phyloP scores from a whole-genome alignment of 2,329 filamentous ascomycete genomes.

The Scleromitrula shiraiana region DNA sequence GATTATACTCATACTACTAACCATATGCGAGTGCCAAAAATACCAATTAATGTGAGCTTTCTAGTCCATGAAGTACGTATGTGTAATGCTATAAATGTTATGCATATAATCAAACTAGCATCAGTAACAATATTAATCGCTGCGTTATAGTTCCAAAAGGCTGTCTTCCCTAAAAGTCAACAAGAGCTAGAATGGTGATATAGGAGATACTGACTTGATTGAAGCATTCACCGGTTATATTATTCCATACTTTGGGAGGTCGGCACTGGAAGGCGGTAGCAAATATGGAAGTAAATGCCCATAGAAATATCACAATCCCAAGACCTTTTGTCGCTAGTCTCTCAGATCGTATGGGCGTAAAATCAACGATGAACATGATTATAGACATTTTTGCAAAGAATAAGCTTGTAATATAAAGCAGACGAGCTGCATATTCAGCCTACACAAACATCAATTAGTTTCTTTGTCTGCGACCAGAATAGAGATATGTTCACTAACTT shows the following conservation, averaged over 20 bases:
- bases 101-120: neutral
- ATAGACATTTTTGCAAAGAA: slow-evolving; percentile 5
- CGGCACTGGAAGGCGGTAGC: slow-evolving; percentile 3
- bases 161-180: neutral
- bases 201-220: neutral
- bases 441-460: neutral
- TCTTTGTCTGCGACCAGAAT: neutral
- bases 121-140: slow-evolving; percentile 8
- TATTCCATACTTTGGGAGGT: slow-evolving; percentile 1
- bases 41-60: neutral
- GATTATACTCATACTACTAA: neutral
- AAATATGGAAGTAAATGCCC: slow-evolving; percentile 2
- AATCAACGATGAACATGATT: neutral
- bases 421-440: slow-evolving; percentile 1
- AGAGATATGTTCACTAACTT: slow-evolving; percentile 5
- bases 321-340: neutral
- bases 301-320: slow-evolving; percentile 1
- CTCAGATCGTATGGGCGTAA: neutral
- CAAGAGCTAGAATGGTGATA: neutral
- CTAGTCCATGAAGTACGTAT: neutral
- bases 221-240: slow-evolving; percentile 1
- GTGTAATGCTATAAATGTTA: slow-evolving; percentile 3
- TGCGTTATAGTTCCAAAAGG: slow-evolving; percentile 4
- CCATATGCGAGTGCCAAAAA: slow-evolving; percentile 10
- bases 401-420: neutral